phyloP scores from a whole-genome alignment of 1,284 basidiomycete genomes.

The Wolfiporia cocos region DNA sequence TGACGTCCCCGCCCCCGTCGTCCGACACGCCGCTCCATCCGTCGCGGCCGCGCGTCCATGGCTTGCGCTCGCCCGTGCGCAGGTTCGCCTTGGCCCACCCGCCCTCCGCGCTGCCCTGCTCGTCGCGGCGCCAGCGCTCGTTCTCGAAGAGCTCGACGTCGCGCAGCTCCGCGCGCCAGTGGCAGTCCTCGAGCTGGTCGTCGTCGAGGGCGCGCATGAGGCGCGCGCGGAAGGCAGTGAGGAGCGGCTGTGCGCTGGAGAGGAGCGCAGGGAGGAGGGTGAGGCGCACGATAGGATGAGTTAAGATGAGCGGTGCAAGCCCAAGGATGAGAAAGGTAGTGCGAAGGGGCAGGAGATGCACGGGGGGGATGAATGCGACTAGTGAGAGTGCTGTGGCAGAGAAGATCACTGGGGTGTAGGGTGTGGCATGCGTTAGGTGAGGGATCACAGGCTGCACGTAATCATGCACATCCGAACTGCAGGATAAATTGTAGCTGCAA shows the following conservation, averaged over 20 bases:
- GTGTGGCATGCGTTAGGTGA: slow-evolving; percentile 43
- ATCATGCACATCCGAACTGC: slow-evolving; percentile 41
- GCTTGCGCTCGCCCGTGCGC: slow-evolving; percentile 44
- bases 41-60: slow-evolving; percentile 68
- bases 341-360: slow-evolving; percentile 50
- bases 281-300: slow-evolving; percentile 42
- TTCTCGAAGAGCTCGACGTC: slow-evolving; percentile 77
- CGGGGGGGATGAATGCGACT: slow-evolving; percentile 40
- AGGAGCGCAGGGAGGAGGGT: slow-evolving; percentile 25
- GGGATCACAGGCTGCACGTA: slow-evolving; percentile 27
- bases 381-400: slow-evolving; percentile 38
- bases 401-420: slow-evolving; percentile 49
- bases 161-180: slow-evolving; percentile 55
- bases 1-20: slow-evolving; percentile 46
- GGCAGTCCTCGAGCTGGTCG: slow-evolving; percentile 54
- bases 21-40: slow-evolving; percentile 58
- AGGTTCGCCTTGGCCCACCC: slow-evolving; percentile 58
- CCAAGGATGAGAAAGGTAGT: slow-evolving; percentile 50
- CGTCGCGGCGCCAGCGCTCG: slow-evolving; percentile 44
- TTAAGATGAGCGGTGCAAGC: slow-evolving; percentile 42
- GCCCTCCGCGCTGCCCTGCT: slow-evolving; percentile 19
- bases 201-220: slow-evolving; percentile 50
- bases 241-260: slow-evolving; percentile 15
- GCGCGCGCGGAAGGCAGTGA: slow-evolving; percentile 17
- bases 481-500: not conserved